Evolutionary conservation across 176 grass and related monocot genomes (phyloP).

Genomic region (Pharus latifolius): DNA sequence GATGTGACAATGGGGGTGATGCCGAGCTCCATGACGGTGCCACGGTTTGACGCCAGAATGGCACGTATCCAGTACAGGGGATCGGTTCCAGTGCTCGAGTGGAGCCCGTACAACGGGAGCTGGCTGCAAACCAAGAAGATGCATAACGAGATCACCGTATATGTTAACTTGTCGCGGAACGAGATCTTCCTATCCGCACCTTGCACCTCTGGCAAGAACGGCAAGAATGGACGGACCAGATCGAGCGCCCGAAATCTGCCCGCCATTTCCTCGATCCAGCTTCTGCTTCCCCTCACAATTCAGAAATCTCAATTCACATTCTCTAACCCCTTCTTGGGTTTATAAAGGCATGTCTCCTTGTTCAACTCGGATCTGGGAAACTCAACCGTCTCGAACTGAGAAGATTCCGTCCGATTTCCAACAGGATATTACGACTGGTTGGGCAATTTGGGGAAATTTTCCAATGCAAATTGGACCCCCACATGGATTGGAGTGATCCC

Average conservation of each 20-base stretch:
- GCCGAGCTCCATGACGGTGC: conserved; percentile 80
- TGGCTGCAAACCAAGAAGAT: conserved; percentile 78
- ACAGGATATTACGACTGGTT: too few relatives aligned
- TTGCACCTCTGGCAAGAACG: conserved; percentile 75
- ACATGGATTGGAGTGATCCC: too few relatives aligned
- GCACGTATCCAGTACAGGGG: conserved; percentile 89
- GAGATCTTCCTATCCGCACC: conserved; percentile 68
- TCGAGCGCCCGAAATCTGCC: conserved; percentile 57
- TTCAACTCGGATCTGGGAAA: too few relatives aligned
- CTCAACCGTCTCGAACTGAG: too few relatives aligned
- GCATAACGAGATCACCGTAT: conserved; percentile 69
- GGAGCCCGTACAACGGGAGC: conserved; percentile 70
- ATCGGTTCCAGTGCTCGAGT: conserved; percentile 62
- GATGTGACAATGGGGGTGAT: conserved; percentile 77
- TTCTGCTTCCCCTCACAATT: too few relatives aligned
- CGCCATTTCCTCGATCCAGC: too few relatives aligned
- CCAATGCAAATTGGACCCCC: too few relatives aligned
- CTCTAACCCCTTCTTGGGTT: too few relatives aligned
- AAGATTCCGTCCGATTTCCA: too few relatives aligned
- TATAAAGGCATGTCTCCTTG: too few relatives aligned
- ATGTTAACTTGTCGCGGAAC: conserved; percentile 74
- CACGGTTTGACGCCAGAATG: conserved; percentile 75
- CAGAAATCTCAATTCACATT: too few relatives aligned
- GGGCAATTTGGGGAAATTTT: too few relatives aligned
- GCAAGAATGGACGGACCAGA: conserved; percentile 66